Conservation (phyloP, 23 red algal species). For the Gracilaria caudata region DNA sequence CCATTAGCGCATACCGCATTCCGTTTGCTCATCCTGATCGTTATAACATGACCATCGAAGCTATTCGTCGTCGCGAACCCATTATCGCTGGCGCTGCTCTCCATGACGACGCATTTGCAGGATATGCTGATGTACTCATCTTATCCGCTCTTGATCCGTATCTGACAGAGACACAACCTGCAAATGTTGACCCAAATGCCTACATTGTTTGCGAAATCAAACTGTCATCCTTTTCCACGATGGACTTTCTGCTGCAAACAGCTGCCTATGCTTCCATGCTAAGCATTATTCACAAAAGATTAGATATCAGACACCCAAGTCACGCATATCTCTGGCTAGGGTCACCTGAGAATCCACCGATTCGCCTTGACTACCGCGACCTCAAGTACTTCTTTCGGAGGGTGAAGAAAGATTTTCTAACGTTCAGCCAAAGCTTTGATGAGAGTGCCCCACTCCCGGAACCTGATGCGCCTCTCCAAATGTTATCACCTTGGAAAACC, state of each 20-base stretch:
- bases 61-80: slow-evolving; percentile 43
- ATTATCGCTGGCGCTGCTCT: slow-evolving; percentile 72
- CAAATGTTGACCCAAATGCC: slow-evolving; percentile 1
- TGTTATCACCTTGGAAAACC: slow-evolving; percentile 52
- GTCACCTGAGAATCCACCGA: slow-evolving; percentile 8
- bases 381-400: slow-evolving; percentile 14
- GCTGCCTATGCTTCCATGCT: slow-evolving; percentile 70
- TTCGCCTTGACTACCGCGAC: neutral
- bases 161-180: neutral
- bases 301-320: slow-evolving; percentile 13
- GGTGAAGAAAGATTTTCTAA: slow-evolving; percentile 27
- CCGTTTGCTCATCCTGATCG: slow-evolving; percentile 43
- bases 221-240: slow-evolving; percentile 38
- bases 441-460: neutral
- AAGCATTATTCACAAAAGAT: neutral
- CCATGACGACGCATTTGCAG: slow-evolving; percentile 54
- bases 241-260: slow-evolving; percentile 68
- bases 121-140: slow-evolving; percentile 73
- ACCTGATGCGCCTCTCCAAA: slow-evolving; percentile 23
- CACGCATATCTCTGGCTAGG: slow-evolving; percentile 56
- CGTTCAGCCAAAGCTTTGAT: slow-evolving; percentile 37
- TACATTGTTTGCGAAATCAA: slow-evolving; percentile 78
- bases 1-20: neutral
- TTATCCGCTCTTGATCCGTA: slow-evolving; percentile 51
- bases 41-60: slow-evolving; percentile 23